These are phyloP conservation scores for Coniosporium tulheliwenetii DNA, from an alignment of 2,329 filamentous ascomycete genomes.

Conservation along the genomic window DNA sequence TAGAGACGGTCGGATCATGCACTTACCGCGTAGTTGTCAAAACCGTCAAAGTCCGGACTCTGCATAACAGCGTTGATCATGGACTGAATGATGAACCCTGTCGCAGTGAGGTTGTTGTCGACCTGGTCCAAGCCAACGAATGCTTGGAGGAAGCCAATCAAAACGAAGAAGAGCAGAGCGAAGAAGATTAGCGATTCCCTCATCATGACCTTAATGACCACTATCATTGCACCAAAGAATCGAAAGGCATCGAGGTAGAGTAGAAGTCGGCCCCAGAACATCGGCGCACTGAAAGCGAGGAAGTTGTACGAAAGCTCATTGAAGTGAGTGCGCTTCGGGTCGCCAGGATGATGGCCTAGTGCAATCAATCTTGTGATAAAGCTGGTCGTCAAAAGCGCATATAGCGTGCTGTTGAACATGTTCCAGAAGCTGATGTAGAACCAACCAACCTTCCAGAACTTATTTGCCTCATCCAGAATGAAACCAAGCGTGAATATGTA, in stretches of 20 bases:
- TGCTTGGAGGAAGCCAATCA: conserved; percentile 78
- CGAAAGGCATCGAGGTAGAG: conserved; percentile 86
- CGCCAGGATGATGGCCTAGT: conserved; percentile 42
- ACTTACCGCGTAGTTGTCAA: conserved; percentile 61
- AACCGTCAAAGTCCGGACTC: conserved; percentile 75
- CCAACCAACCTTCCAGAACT: conserved; percentile 87
- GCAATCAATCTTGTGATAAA: conserved; percentile 69
- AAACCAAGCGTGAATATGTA: conserved; percentile 90
- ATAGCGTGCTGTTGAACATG: conserved; percentile 76
- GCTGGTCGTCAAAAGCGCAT: conserved; percentile 61
- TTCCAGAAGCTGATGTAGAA: conserved; percentile 96
- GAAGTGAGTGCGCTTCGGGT: conserved; percentile 41
- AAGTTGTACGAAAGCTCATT: conserved; percentile 88
- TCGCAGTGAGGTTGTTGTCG: conserved; percentile 48
- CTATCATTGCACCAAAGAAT: conserved; percentile 97
- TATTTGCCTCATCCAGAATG: conserved; percentile 71
- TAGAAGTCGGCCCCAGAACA: conserved; percentile 91
- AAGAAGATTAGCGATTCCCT: conserved; percentile 82
- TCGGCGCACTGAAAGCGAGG: conserved; percentile 77
- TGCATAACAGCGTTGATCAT: conserved; percentile 89
- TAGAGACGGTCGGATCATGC: neutral
- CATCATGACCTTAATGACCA: conserved; percentile 67
- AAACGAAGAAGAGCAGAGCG: conserved; percentile 67
- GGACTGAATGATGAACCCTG: conserved; percentile 57
- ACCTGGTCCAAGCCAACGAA: conserved; percentile 84